phyloP scores from a whole-genome alignment of 2,329 filamentous ascomycete species.

The Colletotrichum navitas region DNA sequence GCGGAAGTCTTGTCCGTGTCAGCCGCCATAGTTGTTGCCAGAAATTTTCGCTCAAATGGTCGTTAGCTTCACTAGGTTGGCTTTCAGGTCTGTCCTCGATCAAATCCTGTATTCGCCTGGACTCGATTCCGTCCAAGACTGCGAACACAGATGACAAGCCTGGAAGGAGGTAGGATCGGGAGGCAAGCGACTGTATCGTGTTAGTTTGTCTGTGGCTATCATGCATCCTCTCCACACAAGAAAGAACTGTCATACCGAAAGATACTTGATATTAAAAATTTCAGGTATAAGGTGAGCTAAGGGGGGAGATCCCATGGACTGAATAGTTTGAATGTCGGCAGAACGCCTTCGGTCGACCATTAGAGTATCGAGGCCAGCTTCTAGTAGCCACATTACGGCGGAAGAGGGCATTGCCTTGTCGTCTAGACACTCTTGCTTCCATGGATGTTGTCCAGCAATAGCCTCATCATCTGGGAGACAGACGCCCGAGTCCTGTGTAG shows the following conservation, averaged over 20 bases:
- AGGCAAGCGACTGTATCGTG: conserved; percentile 10
- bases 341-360: background rate
- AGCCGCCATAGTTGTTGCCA: conserved; percentile 30
- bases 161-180: conserved; percentile 9
- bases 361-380: conserved; percentile 32
- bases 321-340: conserved; percentile 41
- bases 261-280: conserved; percentile 53
- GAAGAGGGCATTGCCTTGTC: background rate
- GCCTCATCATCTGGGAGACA: background rate
- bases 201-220: background rate
- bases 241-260: conserved; percentile 51
- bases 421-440: background rate
- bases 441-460: no score
- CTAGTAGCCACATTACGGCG: background rate
- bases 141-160: conserved; percentile 1
- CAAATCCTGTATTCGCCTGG: background rate
- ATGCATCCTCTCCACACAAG: conserved; percentile 38
- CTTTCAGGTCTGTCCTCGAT: background rate
- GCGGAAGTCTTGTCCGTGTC: conserved; percentile 49
- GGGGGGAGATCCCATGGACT: conserved; percentile 42
- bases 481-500: conserved; percentile 30
- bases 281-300: conserved; percentile 50
- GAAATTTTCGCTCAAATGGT: background rate
- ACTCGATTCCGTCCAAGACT: conserved; percentile 3
- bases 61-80: background rate